Percentiles rank a stretch among this genome's conserved stretches.
Evolutionary conservation across 306 rosid species (phyloP).

Genomic region (Echinosophora koreensis): DNA sequence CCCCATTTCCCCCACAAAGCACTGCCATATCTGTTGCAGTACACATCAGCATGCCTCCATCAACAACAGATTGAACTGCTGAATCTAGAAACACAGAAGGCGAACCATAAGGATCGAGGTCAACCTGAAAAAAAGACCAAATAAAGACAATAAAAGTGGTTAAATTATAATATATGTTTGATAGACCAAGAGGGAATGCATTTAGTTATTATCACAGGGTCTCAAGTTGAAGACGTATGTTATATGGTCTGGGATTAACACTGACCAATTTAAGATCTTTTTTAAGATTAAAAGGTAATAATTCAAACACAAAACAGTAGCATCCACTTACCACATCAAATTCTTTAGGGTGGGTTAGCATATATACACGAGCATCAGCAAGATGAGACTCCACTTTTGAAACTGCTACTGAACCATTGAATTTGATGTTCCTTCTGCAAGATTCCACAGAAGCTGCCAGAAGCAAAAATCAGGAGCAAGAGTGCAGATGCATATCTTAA

Average conservation of each 20-base stretch:
- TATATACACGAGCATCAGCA: conserved; percentile 94
- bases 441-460: conserved; percentile 87
- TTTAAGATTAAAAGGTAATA: conserved; percentile 6
- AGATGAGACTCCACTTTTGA: conserved; percentile 94
- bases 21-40: conserved; percentile 99
- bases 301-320: conserved; percentile 24
- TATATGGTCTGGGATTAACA: not conserved
- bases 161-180: not conserved
- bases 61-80: conserved; percentile 93
- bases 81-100: conserved; percentile 98
- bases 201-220: not conserved
- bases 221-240: not conserved
- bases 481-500: conserved; percentile 41
- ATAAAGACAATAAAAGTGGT: conserved; percentile 25
- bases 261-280: not conserved
- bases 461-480: conserved; percentile 35
- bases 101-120: conserved; percentile 98
- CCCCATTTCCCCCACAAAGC: conserved; percentile 97
- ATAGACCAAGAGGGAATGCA: not conserved
- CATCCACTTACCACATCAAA: conserved; percentile 84
- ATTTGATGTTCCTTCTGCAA: conserved; percentile 94
- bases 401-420: conserved; percentile 90
- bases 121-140: conserved; percentile 75
- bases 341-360: conserved; percentile 93
- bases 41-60: conserved; percentile 98